Evolutionary conservation across 2,329 filamentous ascomycete genomes (phyloP), one percentile per base, ranked within the genome.

Genomic region (Leptographium galeiforme): DNA sequence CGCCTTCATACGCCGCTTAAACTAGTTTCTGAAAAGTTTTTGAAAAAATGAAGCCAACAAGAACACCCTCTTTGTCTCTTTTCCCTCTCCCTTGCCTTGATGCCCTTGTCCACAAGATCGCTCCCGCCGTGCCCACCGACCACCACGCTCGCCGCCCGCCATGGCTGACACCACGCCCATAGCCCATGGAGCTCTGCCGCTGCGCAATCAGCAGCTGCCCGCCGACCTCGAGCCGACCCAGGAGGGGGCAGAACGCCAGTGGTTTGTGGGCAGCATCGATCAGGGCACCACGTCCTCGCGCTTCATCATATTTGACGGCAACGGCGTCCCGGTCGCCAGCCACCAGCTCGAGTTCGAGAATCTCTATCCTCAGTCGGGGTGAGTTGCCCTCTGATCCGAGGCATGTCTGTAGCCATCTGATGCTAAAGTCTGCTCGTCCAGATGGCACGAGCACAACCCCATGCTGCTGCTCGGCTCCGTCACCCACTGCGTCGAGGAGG

Each of bases 401-500:
- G 25, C 25, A 25, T 25, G 25, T 5, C 2, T 25, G 32, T 49
- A 6, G 3, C 39, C 10, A 13, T 36, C 11, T 36, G 4, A 10
- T 12, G 36, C 38, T 44, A 44, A 11, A 33, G 11, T 19, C 30
- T 52, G 19, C 50, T 43, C 8, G 4, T n/a, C n/a, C 53, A 91
- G 87, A 67, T 94, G 87, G 88, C 87, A 95, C 67, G 89, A 95
- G 66, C 89, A 95, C 64, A 84, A 94, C 62, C 87, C 89, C 6
- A 70, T 79, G 50, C 87, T 89, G 63, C 79, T 95, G 52, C 74
- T 94, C 47, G 70, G 73, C 52, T 85, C 87, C 1, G 87, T 91
- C 36, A 79, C 88, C 63, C 76, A 76, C 57, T 95, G 89, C 68
- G 89, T 95, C 60, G 84, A 89, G 59, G 78, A 80, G 58, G 87